Percentiles rank a stretch among this genome's conserved stretches.
Conservation (phyloP, 2,329 filamentous ascomycete genomes). For the Ophiostoma tasmaniense region DNA sequence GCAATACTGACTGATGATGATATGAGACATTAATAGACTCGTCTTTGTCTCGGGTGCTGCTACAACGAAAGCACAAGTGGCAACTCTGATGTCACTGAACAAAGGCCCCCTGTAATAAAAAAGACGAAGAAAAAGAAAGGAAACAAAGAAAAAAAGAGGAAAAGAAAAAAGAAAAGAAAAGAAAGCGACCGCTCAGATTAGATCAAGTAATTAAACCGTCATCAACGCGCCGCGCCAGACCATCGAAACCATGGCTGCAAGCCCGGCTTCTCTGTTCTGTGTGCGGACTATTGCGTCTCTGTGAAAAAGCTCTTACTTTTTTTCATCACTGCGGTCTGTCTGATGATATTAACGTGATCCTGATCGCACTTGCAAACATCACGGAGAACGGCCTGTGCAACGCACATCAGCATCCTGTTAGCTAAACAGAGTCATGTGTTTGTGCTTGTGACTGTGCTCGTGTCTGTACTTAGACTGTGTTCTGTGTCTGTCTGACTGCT, state of each 20-base stretch:
- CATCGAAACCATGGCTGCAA: conserved; percentile 42
- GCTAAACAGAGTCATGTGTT: not conserved
- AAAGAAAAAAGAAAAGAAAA: conserved; percentile 17
- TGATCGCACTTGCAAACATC: not conserved
- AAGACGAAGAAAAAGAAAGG: not conserved
- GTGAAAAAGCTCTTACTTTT: conserved; percentile 34
- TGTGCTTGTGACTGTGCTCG: not conserved
- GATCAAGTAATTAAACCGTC: conserved; percentile 50
- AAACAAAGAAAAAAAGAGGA: conserved; percentile 25
- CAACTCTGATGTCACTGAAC: too few relatives aligned
- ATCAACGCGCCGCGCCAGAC: conserved; percentile 31
- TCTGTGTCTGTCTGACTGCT: not conserved
- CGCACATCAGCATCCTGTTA: not conserved
- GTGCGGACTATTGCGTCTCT: conserved; percentile 29
- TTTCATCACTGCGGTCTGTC: conserved; percentile 21
- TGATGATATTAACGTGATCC: not conserved
- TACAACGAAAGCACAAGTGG: too few relatives aligned
- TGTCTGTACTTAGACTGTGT: not conserved
- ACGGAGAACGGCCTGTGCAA: not conserved
- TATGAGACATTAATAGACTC: not conserved
- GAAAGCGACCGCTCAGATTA: conserved; percentile 45
- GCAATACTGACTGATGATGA: not conserved
- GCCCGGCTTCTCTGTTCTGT: conserved; percentile 40
- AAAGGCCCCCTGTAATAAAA: too few relatives aligned
- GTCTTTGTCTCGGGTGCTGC: not conserved